Evolutionary conservation across 2,329 filamentous ascomycete species (phyloP).

Genomic region (Periconia sp.): DNA sequence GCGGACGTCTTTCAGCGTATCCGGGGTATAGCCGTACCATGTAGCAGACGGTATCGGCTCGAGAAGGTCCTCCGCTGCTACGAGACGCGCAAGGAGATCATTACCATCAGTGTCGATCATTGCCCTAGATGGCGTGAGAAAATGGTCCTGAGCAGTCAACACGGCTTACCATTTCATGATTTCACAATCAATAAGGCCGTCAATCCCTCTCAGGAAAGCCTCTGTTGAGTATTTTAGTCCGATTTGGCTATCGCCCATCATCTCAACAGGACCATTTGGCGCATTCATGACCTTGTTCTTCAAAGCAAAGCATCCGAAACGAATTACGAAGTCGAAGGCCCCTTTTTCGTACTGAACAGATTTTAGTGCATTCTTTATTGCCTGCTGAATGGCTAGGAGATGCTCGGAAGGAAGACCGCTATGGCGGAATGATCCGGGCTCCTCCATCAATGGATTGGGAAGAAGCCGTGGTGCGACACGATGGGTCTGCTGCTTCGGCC

Average conservation of each 20-base stretch:
- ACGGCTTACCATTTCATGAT: conserved; percentile 31
- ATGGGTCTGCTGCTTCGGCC: conserved; percentile 24
- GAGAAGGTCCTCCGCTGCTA: conserved; percentile 23
- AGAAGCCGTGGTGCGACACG: conserved; percentile 28
- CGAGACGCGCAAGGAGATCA: conserved; percentile 28
- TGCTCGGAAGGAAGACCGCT: conserved; percentile 16
- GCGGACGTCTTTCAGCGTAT: conserved; percentile 19
- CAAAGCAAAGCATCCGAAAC: conserved; percentile 30
- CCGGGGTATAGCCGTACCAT: conserved; percentile 24
- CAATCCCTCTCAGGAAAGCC: conserved; percentile 20
- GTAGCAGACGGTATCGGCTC: conserved; percentile 27
- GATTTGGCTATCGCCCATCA: conserved; percentile 15
- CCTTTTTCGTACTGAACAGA: conserved; percentile 28
- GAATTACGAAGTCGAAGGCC: conserved; percentile 34
- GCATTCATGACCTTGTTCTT: background rate
- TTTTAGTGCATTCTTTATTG: conserved; percentile 26
- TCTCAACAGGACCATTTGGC: background rate
- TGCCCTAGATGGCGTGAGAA: conserved; percentile 20
- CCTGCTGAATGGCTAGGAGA: conserved; percentile 20
- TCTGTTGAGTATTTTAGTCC: conserved; percentile 20
- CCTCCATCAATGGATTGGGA: conserved; percentile 21
- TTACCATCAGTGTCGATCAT: conserved; percentile 21
- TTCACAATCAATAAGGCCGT: conserved; percentile 12
- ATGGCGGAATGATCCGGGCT: conserved; percentile 28
- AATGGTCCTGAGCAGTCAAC: background rate